Evolutionary conservation across 371 early-diverging fungal genomes (phyloP).

Genomic region (Mycotypha africana): DNA sequence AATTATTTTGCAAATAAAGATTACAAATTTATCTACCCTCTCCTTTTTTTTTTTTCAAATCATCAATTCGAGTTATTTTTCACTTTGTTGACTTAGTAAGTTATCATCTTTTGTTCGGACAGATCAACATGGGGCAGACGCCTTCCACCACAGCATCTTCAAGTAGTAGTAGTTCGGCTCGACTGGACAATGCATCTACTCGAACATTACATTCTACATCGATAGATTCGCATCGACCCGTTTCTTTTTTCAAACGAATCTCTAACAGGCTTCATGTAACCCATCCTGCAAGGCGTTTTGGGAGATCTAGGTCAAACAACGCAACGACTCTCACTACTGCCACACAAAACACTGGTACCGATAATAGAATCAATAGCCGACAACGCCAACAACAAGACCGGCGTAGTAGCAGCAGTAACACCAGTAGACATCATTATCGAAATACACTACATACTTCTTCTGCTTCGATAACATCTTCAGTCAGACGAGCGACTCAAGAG

Average conservation of each 20-base stretch:
- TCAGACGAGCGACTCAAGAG: constrained; percentile 16
- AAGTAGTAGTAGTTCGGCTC: background rate
- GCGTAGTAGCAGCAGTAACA: too few species aligned
- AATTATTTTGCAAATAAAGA: too few species aligned
- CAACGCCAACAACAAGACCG: background rate
- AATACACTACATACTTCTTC: constrained; percentile 2
- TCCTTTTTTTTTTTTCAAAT: too few species aligned
- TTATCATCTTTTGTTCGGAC: too few species aligned
- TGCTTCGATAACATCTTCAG: constrained; percentile 15
- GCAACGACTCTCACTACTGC: too few species aligned
- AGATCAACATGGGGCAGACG: constrained; percentile 17
- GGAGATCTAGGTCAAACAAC: background rate
- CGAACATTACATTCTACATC: constrained; percentile 21
- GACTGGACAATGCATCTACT: constrained; percentile 20
- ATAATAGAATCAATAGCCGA: background rate
- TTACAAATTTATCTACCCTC: too few species aligned
- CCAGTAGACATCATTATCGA: background rate
- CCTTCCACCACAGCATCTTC: constrained; percentile 1
- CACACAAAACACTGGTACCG: too few species aligned
- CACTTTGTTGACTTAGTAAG: too few species aligned
- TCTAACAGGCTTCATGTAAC: constrained; percentile 11
- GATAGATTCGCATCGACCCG: constrained; percentile 9
- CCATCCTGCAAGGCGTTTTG: constrained; percentile 8
- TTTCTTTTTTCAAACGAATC: constrained; percentile 14
- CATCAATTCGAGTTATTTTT: too few species aligned